These are phyloP conservation scores for Chrysoporthe austroafricana DNA, from an alignment of 2,329 filamentous ascomycete genomes.

Conservation along the genomic window DNA sequence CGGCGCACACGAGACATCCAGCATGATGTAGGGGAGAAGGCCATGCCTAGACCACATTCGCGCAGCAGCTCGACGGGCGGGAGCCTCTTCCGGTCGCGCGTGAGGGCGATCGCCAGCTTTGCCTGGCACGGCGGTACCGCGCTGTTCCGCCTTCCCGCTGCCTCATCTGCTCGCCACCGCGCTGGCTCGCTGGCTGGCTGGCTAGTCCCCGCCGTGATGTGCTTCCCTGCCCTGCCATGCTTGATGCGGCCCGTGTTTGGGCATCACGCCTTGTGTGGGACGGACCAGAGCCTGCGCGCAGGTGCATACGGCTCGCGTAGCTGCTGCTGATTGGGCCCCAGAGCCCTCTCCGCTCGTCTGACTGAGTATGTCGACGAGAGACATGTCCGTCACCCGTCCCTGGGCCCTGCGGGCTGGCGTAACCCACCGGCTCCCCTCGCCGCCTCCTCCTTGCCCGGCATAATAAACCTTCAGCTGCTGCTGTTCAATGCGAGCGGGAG, in stretches of 20 bases:
- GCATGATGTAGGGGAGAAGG: not conserved
- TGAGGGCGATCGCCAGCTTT: not conserved
- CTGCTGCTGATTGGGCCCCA: not conserved
- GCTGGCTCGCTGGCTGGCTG: too few species aligned
- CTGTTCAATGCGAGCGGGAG: not conserved
- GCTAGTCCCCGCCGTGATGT: too few species aligned
- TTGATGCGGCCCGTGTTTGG: conserved; percentile 1
- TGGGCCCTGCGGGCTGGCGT: conserved; percentile 1
- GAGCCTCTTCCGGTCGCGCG: not conserved
- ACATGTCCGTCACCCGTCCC: not conserved
- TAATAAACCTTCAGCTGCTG: not conserved
- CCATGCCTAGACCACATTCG: not conserved
- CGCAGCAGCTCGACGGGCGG: not conserved
- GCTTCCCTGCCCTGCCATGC: not conserved
- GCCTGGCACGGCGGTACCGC: not conserved
- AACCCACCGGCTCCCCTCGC: not conserved
- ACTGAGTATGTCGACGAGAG: not conserved
- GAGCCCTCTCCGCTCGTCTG: not conserved
- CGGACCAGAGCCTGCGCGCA: not conserved
- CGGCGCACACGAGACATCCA: not conserved
- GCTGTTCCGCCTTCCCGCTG: not conserved
- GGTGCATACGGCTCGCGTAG: not conserved
- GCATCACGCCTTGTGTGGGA: not conserved
- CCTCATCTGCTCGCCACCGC: not conserved
- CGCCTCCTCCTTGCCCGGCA: not conserved